Conservation (phyloP, 1,284 basidiomycete species). For the Farysia itapuensis region DNA sequence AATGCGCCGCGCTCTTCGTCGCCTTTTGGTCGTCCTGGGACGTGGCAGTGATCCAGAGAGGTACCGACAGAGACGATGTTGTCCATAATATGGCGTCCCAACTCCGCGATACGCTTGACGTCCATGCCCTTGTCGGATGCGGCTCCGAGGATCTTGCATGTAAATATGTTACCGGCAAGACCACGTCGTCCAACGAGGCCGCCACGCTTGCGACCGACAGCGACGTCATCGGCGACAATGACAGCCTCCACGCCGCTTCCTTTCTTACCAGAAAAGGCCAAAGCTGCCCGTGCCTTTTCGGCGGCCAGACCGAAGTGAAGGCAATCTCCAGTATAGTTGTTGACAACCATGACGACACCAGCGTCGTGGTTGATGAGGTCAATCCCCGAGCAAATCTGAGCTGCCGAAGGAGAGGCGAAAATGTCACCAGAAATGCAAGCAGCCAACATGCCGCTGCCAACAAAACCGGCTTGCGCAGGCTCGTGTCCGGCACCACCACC, state of each 20-base stretch:
- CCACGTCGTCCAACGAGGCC: slow-evolving; percentile 63
- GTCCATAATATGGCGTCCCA: slow-evolving; percentile 67
- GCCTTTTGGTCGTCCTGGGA: slow-evolving; percentile 63
- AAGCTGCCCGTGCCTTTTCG: slow-evolving; percentile 56
- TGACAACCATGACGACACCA: slow-evolving; percentile 60
- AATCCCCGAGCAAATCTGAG: slow-evolving; percentile 62
- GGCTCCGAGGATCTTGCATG: slow-evolving; percentile 58
- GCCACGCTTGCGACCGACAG: slow-evolving; percentile 62
- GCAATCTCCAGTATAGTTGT: slow-evolving; percentile 63
- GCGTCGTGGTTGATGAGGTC: slow-evolving; percentile 62
- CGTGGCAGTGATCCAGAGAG: slow-evolving; percentile 67
- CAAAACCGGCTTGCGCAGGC: slow-evolving; percentile 60
- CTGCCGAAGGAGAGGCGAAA: slow-evolving; percentile 64
- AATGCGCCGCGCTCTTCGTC: slow-evolving; percentile 54
- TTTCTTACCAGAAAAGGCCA: slow-evolving; percentile 46
- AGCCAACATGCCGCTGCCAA: slow-evolving; percentile 62
- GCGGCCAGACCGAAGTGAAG: slow-evolving; percentile 63
- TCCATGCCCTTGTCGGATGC: slow-evolving; percentile 50
- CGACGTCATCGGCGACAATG: slow-evolving; percentile 63
- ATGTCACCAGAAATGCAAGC: slow-evolving; percentile 63
- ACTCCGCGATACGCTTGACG: slow-evolving; percentile 48
- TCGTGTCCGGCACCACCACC: slow-evolving; percentile 64
- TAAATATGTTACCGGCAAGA: slow-evolving; percentile 62
- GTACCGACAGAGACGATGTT: slow-evolving; percentile 66
- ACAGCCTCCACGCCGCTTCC: slow-evolving; percentile 63